Base-by-base conservation (phyloP, 805 yeast species). In the Wickerhamiella sorbophila region DNA sequence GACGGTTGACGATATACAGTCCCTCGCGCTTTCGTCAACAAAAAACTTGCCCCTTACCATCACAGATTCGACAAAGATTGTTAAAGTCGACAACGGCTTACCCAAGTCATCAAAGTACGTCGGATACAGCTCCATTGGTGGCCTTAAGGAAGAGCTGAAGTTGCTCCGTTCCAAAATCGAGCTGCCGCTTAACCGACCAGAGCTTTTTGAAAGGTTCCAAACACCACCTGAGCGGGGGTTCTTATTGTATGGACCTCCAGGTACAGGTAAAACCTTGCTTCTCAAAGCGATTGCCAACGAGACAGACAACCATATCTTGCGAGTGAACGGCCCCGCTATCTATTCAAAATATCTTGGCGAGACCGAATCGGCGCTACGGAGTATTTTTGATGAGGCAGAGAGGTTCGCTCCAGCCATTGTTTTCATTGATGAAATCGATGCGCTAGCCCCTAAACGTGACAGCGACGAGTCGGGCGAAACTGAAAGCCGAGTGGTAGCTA, bases 201-300 rank as follows among this genome's bases (percentile, higher is more conserved):
- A 71, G 4, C 60, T 85, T 26, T 88, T 87, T 52, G 68, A 77
- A 5, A 75, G 81, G 42, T 91, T 88, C 63, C 86, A 88, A n/a
- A 79, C 86, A 16, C 70, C 79, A 6, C 96, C 98, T 6, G 95
- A 95, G 12, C 67, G 95, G 44, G 98, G 98, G 29, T 75, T 88
- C n/a, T 63, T 88, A 14, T 61, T 88, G 10, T 94, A 88, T 62
- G 98, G 98, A 0, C 94, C 96, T 2, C 91, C 97, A 2, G 98
- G 98, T 3, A 88, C 96, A 0, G 98, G 98, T 40, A 88, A 88
- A 58, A 82, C 96, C 1, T 74, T 87, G 84, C 67, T 91, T 5
- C 65, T 91, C 31, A 71, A 82, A 42, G 79, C 94, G 21, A 76
- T 88, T 8, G 93, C 95, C 0, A 69, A 75, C 47, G 88, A 80